These are phyloP conservation scores for Aspergillus bridgeri DNA, from an alignment of 495 filamentous ascomycete species.

Conservation along the genomic window DNA sequence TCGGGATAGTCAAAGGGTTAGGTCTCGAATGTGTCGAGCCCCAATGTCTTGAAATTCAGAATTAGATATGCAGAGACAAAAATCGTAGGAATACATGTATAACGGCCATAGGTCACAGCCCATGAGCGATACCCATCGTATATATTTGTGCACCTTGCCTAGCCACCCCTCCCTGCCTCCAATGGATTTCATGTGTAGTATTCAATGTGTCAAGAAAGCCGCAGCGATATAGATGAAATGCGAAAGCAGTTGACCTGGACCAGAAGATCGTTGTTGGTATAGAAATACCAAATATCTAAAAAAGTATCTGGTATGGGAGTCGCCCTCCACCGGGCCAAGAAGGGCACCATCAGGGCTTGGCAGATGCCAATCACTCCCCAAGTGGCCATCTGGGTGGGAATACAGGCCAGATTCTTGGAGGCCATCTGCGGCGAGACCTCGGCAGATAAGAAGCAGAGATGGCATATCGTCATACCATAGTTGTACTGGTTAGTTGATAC, in stretches of 20 bases:
- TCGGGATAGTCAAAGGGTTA: constrained; percentile 58
- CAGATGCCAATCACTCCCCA: constrained; percentile 60
- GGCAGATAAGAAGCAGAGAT: constrained; percentile 53
- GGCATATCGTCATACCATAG: constrained; percentile 60
- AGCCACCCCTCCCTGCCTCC: constrained; percentile 57
- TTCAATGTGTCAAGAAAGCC: constrained; percentile 58
- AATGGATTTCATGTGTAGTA: constrained; percentile 56
- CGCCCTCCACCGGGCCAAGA: constrained; percentile 20
- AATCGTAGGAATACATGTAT: constrained; percentile 10
- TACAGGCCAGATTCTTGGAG: constrained; percentile 68
- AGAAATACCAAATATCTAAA: constrained; percentile 64
- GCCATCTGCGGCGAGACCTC: constrained; percentile 65
- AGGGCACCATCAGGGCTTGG: constrained; percentile 52
- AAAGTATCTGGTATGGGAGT: constrained; percentile 26
- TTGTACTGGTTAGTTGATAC: constrained; percentile 65
- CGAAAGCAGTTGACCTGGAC: constrained; percentile 55
- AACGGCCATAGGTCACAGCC: constrained; percentile 61
- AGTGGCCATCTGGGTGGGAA: constrained; percentile 64
- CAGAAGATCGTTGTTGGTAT: constrained; percentile 57
- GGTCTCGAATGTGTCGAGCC: constrained; percentile 57
- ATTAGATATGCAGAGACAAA: constrained; percentile 46
- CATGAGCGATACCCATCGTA: constrained; percentile 46
- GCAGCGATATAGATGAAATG: constrained; percentile 53
- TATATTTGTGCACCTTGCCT: constrained; percentile 55
- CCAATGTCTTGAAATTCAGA: constrained; percentile 47